These are phyloP conservation scores for Chrysosporium keratinophilum DNA, from an alignment of 2,329 filamentous ascomycete species.

Conservation along the genomic window DNA sequence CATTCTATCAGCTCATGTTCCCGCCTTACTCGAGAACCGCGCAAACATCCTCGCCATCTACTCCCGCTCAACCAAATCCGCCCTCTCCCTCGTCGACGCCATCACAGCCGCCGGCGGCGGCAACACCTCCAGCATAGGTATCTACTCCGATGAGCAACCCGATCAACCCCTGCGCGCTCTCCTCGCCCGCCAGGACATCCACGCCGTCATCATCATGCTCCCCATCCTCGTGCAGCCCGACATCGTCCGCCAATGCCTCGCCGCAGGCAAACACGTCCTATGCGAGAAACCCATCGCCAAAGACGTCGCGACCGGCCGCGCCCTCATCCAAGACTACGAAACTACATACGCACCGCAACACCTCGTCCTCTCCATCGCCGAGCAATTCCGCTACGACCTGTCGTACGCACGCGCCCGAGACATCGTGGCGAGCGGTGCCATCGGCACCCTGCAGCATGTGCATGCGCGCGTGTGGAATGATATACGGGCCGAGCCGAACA, in stretches of 20 bases:
- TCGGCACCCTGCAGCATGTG: slow-evolving; percentile 44
- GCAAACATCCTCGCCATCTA: slow-evolving; percentile 48
- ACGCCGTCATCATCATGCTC: slow-evolving; percentile 44
- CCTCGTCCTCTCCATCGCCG: slow-evolving; percentile 42
- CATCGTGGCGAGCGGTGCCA: slow-evolving; percentile 30
- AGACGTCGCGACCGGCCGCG: slow-evolving; percentile 42
- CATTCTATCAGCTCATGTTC: slow-evolving; percentile 26
- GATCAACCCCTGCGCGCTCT: slow-evolving; percentile 39
- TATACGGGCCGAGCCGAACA: slow-evolving; percentile 34
- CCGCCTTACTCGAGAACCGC: slow-evolving; percentile 41
- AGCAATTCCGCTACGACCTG: slow-evolving; percentile 48
- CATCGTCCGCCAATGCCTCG: slow-evolving; percentile 41
- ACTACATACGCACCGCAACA: slow-evolving; percentile 32
- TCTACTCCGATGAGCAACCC: slow-evolving; percentile 45
- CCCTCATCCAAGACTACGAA: slow-evolving; percentile 44
- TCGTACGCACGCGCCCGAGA: slow-evolving; percentile 39
- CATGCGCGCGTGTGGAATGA: slow-evolving; percentile 38
- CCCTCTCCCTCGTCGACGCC: slow-evolving; percentile 31
- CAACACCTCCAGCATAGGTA: slow-evolving; percentile 31
- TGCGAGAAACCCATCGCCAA: slow-evolving; percentile 50
- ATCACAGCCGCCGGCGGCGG: slow-evolving; percentile 23
- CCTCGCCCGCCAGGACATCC: slow-evolving; percentile 40
- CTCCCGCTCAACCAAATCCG: slow-evolving; percentile 47
- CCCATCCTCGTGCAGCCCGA: slow-evolving; percentile 45
- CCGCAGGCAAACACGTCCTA: slow-evolving; percentile 46